These are phyloP conservation scores for Yamadazyma takamatsuzukensis DNA, from an alignment of 805 yeast species.

Conservation along the genomic window DNA sequence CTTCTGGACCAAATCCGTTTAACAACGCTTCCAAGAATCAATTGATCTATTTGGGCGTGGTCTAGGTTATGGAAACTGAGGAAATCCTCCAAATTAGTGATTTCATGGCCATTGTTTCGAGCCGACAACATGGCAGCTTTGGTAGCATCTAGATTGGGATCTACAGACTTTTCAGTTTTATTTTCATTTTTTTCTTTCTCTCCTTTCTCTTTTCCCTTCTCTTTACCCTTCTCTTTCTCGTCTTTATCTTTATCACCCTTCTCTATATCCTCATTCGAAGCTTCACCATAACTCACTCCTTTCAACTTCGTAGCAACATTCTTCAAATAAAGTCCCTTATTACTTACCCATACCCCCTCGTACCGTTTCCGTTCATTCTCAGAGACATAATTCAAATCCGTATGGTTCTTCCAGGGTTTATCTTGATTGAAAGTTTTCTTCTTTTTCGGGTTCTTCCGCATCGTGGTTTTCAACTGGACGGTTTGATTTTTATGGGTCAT, in stretches of 20 bases:
- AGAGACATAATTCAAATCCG: conserved; percentile 46
- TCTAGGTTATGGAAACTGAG: conserved; percentile 28
- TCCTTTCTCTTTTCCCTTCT: conserved; percentile 12
- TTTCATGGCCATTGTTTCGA: conserved; percentile 14
- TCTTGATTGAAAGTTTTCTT: conserved; percentile 67
- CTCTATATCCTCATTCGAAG: conserved; percentile 7
- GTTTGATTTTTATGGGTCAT: conserved; percentile 17
- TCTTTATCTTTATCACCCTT: conserved; percentile 7
- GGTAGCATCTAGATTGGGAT: no score
- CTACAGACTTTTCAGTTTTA: conserved; percentile 16
- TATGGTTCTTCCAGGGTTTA: conserved; percentile 92
- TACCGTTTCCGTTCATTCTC: conserved; percentile 79
- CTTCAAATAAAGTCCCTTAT: conserved; percentile 62
- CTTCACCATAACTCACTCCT: conserved; percentile 25
- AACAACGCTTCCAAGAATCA: conserved; percentile 62
- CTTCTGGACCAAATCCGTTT: conserved; percentile 80
- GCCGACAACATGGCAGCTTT: conserved; percentile 36
- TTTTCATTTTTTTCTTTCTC: conserved; percentile 4
- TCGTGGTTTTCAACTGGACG: conserved; percentile 48
- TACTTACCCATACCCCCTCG: conserved; percentile 93
- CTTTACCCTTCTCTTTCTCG: conserved; percentile 8
- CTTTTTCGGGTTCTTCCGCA: conserved; percentile 42
- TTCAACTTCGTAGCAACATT: conserved; percentile 25
- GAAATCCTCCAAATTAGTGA: conserved; percentile 16
- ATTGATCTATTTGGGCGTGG: conserved; percentile 23